Evolutionary conservation across 768 basidiomycete genomes (phyloP).

Genomic region (Russula olivacea): DNA sequence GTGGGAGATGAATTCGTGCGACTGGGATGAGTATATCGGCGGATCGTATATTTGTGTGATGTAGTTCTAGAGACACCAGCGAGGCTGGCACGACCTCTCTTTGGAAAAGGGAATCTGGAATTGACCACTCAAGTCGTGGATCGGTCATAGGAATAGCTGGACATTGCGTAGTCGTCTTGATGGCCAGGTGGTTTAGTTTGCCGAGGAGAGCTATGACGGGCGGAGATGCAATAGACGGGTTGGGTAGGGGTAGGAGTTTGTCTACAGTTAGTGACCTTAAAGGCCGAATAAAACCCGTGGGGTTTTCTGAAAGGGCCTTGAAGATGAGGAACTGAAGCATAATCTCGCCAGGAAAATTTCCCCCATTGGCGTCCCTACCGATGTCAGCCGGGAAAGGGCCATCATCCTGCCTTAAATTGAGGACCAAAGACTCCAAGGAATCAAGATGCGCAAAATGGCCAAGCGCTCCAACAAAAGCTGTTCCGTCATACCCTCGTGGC

Average conservation of each 20-base stretch:
- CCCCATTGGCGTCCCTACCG: no score
- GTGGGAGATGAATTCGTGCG: slow-evolving; percentile 1
- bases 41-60: slow-evolving; percentile 3
- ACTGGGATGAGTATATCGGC: neutral
- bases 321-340: slow-evolving; percentile 16
- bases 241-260: slow-evolving; percentile 2
- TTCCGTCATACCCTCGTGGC: slow-evolving; percentile 2
- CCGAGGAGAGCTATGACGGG: neutral
- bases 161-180: slow-evolving; percentile 2
- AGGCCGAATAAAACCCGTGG: neutral
- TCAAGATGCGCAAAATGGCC: neutral
- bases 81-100: neutral
- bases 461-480: neutral
- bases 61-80: slow-evolving; percentile 8
- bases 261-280: slow-evolving; percentile 6
- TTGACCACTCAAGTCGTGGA: neutral
- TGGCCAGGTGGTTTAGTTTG: neutral
- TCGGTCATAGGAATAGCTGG: neutral
- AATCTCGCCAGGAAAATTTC: neutral
- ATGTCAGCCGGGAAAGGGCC: neutral
- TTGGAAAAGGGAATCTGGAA: neutral
- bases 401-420: neutral
- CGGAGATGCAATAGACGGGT: neutral
- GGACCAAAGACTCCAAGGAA: slow-evolving; percentile 4
- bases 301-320: slow-evolving; percentile 1